These are phyloP conservation scores for Heliamphora exappendiculata DNA, from an alignment of 148 eudicot genomes.

Conservation along the genomic window DNA sequence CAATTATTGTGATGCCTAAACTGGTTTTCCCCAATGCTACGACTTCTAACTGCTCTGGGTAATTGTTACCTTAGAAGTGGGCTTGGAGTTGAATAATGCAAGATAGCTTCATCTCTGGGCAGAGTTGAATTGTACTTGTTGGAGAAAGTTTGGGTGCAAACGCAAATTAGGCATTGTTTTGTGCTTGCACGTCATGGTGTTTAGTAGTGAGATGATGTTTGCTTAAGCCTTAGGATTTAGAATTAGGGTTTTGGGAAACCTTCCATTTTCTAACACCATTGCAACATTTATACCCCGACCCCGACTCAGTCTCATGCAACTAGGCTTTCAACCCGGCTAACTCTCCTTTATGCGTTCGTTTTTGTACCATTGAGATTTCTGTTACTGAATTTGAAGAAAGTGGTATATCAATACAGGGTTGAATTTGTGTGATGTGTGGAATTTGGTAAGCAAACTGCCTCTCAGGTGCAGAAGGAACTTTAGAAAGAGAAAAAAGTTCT, in stretches of 20 bases:
- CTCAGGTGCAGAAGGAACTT: neutral
- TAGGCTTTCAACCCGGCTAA: too few relatives aligned
- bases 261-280: neutral
- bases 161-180: neutral
- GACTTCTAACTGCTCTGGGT: neutral
- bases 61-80: neutral
- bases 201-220: neutral
- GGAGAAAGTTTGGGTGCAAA: neutral
- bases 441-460: neutral
- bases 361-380: neutral
- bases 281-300: neutral
- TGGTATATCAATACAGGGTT: neutral
- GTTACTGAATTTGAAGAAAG: neutral
- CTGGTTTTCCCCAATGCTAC: neutral
- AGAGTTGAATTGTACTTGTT: neutral
- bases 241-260: neutral
- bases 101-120: constrained; percentile 7
- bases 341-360: too few relatives aligned
- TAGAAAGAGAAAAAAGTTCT: neutral
- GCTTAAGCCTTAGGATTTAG: neutral
- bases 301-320: too few relatives aligned
- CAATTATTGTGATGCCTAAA: neutral
- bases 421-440: neutral
- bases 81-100: neutral
- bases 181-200: neutral